Conservation (phyloP, 306 rosid genomes). For the Pachyrhizus erosus region DNA sequence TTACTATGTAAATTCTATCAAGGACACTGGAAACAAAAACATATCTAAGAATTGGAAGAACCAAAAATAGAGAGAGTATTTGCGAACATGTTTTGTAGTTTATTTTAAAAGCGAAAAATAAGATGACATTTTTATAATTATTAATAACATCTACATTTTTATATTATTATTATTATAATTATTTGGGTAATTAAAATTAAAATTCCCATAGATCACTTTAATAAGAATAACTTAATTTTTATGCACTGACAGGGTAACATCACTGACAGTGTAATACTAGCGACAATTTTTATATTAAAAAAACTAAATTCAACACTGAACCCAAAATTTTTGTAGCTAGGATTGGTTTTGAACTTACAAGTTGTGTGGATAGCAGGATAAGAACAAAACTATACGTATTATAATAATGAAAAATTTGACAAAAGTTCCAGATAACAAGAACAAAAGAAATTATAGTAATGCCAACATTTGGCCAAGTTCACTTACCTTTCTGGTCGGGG, state of each 20-base stretch:
- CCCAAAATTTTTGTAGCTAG: not conserved
- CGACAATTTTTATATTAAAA: not conserved
- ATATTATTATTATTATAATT: not conserved
- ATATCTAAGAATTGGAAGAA: too few relatives aligned
- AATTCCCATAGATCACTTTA: not conserved
- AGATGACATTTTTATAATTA: not conserved
- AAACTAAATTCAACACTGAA: not conserved
- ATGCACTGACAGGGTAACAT: too few relatives aligned
- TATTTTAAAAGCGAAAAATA: too few relatives aligned
- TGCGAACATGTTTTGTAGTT: too few relatives aligned
- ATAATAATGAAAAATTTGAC: not conserved
- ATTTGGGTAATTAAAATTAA: not conserved
- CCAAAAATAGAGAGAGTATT: too few relatives aligned
- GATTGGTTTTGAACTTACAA: not conserved
- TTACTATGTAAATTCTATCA: not conserved
- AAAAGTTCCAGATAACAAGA: constrained; percentile 1
- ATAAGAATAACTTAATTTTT: not conserved
- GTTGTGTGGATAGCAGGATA: not conserved
- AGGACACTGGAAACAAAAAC: too few relatives aligned
- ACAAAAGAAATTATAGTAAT: not conserved
- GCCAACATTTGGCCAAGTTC: constrained; percentile 12
- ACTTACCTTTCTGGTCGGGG: constrained; percentile 17
- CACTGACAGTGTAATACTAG: too few relatives aligned
- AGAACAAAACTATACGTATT: not conserved
- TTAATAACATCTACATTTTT: not conserved